These are phyloP conservation scores for Penicillium malachiteum DNA, from an alignment of 495 filamentous ascomycete genomes.

Conservation along the genomic window DNA sequence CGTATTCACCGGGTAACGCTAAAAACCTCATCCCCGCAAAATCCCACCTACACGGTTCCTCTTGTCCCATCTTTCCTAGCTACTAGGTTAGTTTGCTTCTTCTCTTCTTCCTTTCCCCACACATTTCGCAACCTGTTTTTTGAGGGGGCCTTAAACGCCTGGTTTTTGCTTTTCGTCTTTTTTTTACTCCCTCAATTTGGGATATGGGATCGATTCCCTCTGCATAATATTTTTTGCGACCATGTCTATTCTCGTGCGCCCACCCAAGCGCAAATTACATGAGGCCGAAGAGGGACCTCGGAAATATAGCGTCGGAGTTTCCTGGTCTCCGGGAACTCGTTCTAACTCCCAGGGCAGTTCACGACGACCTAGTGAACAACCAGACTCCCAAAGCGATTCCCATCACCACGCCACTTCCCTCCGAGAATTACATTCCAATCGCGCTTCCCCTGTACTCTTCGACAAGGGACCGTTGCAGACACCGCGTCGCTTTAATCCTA, in stretches of 20 bases:
- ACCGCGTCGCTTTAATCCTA: constrained; percentile 49
- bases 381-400: constrained; percentile 22
- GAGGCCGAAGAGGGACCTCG: constrained; percentile 31
- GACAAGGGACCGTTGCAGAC: constrained; percentile 29
- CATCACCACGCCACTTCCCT: constrained; percentile 21
- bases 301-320: constrained; percentile 9
- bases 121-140: too few species aligned
- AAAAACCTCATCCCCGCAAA: constrained; percentile 5
- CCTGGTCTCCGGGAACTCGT: not conserved
- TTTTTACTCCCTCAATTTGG: not conserved
- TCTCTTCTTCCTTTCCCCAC: not conserved
- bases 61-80: too few species aligned
- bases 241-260: constrained; percentile 42
- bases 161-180: not conserved
- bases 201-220: constrained; percentile 10
- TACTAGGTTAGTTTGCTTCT: not conserved
- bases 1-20: not conserved
- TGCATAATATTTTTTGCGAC: constrained; percentile 5
- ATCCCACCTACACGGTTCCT: not conserved
- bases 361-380: constrained; percentile 22
- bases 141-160: not conserved
- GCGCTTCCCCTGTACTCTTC: constrained; percentile 34
- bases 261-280: constrained; percentile 38
- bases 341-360: constrained; percentile 11
- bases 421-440: constrained; percentile 31